Conservation (phyloP, 2,329 filamentous ascomycete genomes). For the Colletotrichum incanum region DNA sequence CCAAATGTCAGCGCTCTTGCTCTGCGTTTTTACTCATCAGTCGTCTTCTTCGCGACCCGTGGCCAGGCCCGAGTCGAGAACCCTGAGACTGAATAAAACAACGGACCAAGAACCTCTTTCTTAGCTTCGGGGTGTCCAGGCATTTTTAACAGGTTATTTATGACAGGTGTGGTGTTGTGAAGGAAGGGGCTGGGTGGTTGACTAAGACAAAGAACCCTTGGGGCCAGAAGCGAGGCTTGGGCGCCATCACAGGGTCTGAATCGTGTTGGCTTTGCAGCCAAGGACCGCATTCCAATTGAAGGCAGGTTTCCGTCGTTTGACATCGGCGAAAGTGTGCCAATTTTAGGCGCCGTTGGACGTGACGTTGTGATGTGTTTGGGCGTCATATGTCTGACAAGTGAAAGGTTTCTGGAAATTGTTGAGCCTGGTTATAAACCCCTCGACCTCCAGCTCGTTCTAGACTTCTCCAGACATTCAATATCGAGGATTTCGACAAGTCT, state of each 20-base stretch:
- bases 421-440: neutral
- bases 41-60: neutral
- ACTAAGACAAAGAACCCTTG: slow-evolving; percentile 34
- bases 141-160: slow-evolving; percentile 14
- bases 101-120: neutral
- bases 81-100: slow-evolving; percentile 24
- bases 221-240: neutral
- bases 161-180: slow-evolving; percentile 18
- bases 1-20: neutral
- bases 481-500: neutral
- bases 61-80: neutral
- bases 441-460: neutral
- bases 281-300: slow-evolving; percentile 31
- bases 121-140: slow-evolving; percentile 16
- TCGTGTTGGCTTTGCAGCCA: slow-evolving; percentile 9
- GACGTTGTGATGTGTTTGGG: slow-evolving; percentile 26
- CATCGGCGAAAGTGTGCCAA: slow-evolving; percentile 10
- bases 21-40: neutral
- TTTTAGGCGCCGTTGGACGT: slow-evolving; percentile 25
- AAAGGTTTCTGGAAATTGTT: slow-evolving; percentile 23
- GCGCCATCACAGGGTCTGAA: slow-evolving; percentile 34
- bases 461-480: slow-evolving; percentile 1
- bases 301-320: slow-evolving; percentile 31
- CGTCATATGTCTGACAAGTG: slow-evolving; percentile 24
- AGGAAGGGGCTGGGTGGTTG: slow-evolving; percentile 31